Evolutionary conservation across 1,284 basidiomycete genomes (phyloP).

Genomic region (Microbotryomycetes sp.): DNA sequence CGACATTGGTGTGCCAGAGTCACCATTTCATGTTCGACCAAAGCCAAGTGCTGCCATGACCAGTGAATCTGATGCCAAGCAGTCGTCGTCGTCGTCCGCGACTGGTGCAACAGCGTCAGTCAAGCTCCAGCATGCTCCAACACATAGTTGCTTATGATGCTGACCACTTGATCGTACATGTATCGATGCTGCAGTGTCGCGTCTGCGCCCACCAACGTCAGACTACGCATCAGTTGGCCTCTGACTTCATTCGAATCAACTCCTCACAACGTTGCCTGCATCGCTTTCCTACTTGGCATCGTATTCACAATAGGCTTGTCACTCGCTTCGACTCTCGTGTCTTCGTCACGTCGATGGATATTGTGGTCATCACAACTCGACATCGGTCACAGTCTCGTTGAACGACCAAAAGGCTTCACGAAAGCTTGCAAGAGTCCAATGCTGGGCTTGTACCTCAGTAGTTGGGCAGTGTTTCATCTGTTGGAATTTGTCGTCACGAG

Average conservation of each 20-base stretch:
- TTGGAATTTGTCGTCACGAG: slow-evolving; percentile 92
- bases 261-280: slow-evolving; percentile 35
- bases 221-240: slow-evolving; percentile 20
- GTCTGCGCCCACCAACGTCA: not conserved
- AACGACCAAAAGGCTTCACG: not conserved
- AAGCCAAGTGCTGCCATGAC: not conserved
- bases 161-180: too few relatives aligned
- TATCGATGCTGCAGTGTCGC: not conserved
- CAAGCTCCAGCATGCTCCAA: too few relatives aligned
- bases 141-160: too few relatives aligned
- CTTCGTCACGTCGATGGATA: slow-evolving; percentile 5
- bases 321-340: not conserved
- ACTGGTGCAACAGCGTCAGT: not conserved
- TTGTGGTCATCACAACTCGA: slow-evolving; percentile 6
- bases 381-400: not conserved
- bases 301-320: slow-evolving; percentile 28
- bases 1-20: not conserved
- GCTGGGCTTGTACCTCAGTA: slow-evolving; percentile 70
- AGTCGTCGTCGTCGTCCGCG: not conserved
- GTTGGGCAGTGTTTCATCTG: slow-evolving; percentile 84
- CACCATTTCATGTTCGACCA: not conserved
- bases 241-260: slow-evolving; percentile 36
- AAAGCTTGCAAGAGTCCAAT: slow-evolving; percentile 51
- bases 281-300: slow-evolving; percentile 36
- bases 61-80: not conserved